Conservation (phyloP, 768 basidiomycete species). For the Mycena capillaripes region DNA sequence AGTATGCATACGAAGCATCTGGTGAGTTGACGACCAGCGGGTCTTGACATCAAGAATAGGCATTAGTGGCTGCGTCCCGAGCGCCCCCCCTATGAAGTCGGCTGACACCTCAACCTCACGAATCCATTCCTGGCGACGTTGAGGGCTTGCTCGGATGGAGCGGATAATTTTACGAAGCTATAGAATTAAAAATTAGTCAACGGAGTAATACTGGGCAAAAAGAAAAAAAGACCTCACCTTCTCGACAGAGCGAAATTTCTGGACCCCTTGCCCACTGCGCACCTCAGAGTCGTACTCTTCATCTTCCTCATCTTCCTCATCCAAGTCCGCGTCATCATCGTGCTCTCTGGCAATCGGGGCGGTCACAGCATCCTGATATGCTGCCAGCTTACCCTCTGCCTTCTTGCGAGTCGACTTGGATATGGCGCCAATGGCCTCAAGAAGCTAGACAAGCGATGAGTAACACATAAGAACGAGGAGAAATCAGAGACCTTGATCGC, state of each 20-base stretch:
- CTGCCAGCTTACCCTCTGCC: not conserved
- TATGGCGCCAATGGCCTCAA: constrained; percentile 42
- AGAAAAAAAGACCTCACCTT: not conserved
- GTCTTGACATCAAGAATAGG: no score
- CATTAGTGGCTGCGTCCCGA: constrained; percentile 34
- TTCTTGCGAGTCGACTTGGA: constrained; percentile 14
- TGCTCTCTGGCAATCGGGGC: not conserved
- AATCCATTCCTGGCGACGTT: constrained; percentile 28
- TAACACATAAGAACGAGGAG: not conserved
- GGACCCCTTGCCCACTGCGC: not conserved
- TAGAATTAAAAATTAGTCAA: not conserved
- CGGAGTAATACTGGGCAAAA: no score
- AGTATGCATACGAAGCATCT: constrained; percentile 43
- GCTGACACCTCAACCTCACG: not conserved
- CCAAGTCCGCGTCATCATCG: not conserved
- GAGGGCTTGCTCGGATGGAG: constrained; percentile 33
- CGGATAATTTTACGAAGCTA: constrained; percentile 38
- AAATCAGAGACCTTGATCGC: constrained; percentile 39
- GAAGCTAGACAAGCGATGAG: constrained; percentile 35
- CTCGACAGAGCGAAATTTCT: not conserved
- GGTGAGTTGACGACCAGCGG: constrained; percentile 50
- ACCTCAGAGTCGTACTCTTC: constrained; percentile 23
- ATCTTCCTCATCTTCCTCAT: constrained; percentile 23
- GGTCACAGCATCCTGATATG: constrained; percentile 30
- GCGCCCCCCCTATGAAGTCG: not conserved